These are phyloP conservation scores for Heliosperma pusillum DNA, from an alignment of 148 eudicot genomes.

Conservation along the genomic window DNA sequence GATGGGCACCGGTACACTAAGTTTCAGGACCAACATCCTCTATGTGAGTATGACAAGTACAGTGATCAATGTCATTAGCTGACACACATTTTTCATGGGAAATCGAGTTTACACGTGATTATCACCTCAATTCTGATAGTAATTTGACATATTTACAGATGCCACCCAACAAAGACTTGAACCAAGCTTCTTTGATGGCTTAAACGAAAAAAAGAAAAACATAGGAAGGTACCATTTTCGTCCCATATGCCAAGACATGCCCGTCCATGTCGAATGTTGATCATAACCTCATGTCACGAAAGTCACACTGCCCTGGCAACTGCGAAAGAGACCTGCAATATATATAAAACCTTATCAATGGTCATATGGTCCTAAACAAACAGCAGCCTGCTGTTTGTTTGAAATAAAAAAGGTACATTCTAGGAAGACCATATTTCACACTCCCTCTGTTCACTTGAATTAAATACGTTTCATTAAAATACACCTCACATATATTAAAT, in stretches of 20 bases:
- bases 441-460: no score
- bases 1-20: no score
- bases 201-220: background rate
- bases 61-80: background rate
- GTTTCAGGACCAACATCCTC: no score
- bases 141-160: background rate
- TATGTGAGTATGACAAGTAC: no score
- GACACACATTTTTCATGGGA: no score
- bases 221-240: background rate
- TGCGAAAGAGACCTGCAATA: conserved; percentile 8
- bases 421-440: no score
- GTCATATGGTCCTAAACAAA: no score
- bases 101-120: background rate
- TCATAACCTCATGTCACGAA: background rate
- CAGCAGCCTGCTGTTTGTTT: no score
- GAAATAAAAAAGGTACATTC: no score
- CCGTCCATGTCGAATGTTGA: background rate
- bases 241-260: background rate
- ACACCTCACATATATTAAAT: no score
- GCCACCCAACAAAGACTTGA: background rate
- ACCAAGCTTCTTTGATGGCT: background rate
- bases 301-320: background rate
- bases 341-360: no score
- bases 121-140: background rate
- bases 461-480: no score